A percentile compares a stretch with the other conserved stretches of the same genome.
Evolutionary conservation across 495 filamentous ascomycete genomes (phyloP).

Genomic region (Penicillium parvum): DNA sequence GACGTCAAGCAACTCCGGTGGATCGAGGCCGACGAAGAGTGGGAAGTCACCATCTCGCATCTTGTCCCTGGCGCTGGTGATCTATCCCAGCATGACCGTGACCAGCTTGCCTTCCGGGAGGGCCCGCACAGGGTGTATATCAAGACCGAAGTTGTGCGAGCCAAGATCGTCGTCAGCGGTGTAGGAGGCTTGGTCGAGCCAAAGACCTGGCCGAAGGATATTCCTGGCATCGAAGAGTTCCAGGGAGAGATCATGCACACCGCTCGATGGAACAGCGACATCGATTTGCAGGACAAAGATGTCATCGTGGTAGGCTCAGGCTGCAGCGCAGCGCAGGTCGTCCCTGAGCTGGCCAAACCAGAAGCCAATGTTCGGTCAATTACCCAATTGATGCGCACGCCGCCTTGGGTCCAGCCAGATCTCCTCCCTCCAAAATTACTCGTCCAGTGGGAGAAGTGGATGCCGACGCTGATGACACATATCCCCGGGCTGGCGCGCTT

Average conservation of each 20-base stretch:
- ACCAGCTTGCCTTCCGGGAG: slow-evolving; percentile 24
- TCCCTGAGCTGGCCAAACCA: slow-evolving; percentile 34
- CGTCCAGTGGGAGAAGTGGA: slow-evolving; percentile 37
- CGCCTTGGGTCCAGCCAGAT: slow-evolving; percentile 53
- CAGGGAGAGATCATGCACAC: slow-evolving; percentile 55
- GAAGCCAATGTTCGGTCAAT: slow-evolving; percentile 51
- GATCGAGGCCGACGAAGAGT: slow-evolving; percentile 48
- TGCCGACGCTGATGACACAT: slow-evolving; percentile 33
- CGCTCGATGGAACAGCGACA: slow-evolving; percentile 48
- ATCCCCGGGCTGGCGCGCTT: slow-evolving; percentile 42
- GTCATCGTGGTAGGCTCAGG: slow-evolving; percentile 61
- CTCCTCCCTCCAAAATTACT: slow-evolving; percentile 10
- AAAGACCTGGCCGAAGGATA: slow-evolving; percentile 43
- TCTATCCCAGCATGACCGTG: slow-evolving; percentile 31
- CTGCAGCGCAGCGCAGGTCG: slow-evolving; percentile 50
- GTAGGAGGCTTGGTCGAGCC: slow-evolving; percentile 54
- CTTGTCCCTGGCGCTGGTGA: slow-evolving; percentile 52
- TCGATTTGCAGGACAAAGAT: slow-evolving; percentile 46
- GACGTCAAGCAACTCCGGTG: slow-evolving; percentile 45
- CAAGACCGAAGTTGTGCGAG: slow-evolving; percentile 42
- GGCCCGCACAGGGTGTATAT: slow-evolving; percentile 38
- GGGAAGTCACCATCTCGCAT: slow-evolving; percentile 50
- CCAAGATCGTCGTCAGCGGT: slow-evolving; percentile 54
- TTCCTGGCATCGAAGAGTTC: slow-evolving; percentile 53
- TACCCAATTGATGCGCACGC: slow-evolving; percentile 58